phyloP scores from a whole-genome alignment of 306 rosid species.

The Coriaria nepalensis region DNA sequence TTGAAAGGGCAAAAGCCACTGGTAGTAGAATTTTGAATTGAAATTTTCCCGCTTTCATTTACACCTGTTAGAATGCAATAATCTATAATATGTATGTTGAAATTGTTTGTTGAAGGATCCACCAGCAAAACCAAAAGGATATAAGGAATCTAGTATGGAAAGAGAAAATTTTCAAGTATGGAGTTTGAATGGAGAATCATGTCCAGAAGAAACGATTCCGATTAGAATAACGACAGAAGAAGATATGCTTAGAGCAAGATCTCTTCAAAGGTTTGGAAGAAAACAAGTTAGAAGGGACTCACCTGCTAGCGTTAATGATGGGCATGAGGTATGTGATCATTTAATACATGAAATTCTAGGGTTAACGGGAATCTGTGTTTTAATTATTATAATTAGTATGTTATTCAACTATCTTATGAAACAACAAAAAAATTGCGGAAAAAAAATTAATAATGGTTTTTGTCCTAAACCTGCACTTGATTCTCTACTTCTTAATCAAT shows the following conservation, averaged over 20 bases:
- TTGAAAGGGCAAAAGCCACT: constrained; percentile 55
- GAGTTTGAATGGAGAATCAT: constrained; percentile 50
- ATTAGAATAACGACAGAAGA: constrained; percentile 64
- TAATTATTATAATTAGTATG: too few relatives aligned
- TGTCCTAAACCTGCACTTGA: too few relatives aligned
- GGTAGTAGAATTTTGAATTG: constrained; percentile 40
- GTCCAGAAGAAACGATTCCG: constrained; percentile 74
- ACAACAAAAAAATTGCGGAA: too few relatives aligned
- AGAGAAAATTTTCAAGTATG: constrained; percentile 52
- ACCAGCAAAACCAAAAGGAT: constrained; percentile 51
- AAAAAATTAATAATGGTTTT: too few relatives aligned
- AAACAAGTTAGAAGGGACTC: constrained; percentile 39
- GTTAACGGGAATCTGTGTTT: too few relatives aligned
- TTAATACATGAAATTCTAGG: too few relatives aligned
- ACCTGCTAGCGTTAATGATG: constrained; percentile 67
- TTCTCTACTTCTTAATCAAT: too few relatives aligned
- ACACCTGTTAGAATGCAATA: too few relatives aligned
- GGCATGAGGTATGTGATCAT: constrained; percentile 60
- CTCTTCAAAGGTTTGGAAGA: constrained; percentile 57
- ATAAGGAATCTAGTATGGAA: constrained; percentile 12
- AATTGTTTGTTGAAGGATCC: too few relatives aligned
- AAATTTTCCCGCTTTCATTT: neutral
- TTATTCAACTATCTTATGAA: too few relatives aligned
- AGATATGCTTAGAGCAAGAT: constrained; percentile 60
- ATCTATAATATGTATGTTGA: too few relatives aligned